These are phyloP conservation scores for Hemileia vastatrix DNA, from an alignment of 1,284 basidiomycete species.

Conservation along the genomic window DNA sequence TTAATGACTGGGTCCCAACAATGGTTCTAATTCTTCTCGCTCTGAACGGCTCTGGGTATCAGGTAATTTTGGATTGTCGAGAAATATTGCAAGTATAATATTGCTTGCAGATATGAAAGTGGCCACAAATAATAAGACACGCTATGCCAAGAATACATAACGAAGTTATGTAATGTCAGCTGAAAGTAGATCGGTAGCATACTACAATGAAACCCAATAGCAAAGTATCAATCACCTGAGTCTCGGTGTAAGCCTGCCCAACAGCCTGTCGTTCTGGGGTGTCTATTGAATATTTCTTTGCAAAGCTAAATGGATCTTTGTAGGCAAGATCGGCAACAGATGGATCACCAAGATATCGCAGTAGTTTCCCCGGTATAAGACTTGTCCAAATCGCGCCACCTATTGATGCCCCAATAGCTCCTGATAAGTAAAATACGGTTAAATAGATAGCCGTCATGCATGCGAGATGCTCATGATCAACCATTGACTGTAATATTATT, in stretches of 20 bases:
- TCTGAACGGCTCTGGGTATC: conserved; percentile 29
- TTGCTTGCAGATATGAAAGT: conserved; percentile 32
- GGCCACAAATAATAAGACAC: conserved; percentile 41
- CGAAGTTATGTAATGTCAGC: background rate
- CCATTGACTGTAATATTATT: background rate
- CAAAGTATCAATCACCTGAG: conserved; percentile 29
- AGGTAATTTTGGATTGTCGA: conserved; percentile 35
- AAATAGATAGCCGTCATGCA: conserved; percentile 42
- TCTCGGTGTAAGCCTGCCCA: conserved; percentile 42
- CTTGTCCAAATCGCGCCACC: conserved; percentile 46
- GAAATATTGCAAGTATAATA: conserved; percentile 30
- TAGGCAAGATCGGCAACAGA: conserved; percentile 36
- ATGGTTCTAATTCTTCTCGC: too few relatives aligned
- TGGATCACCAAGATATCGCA: conserved; percentile 33
- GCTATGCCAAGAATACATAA: conserved; percentile 20
- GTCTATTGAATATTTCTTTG: conserved; percentile 30
- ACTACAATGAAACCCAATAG: background rate
- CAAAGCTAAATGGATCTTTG: conserved; percentile 38
- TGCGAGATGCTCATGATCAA: conserved; percentile 31
- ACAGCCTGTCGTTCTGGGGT: conserved; percentile 37
- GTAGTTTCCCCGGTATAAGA: conserved; percentile 36
- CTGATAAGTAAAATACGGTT: conserved; percentile 42
- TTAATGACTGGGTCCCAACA: too few relatives aligned
- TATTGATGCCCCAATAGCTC: conserved; percentile 44
- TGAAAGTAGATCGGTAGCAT: background rate